A percentile compares a stretch with the other conserved stretches of the same genome.
phyloP scores from a whole-genome alignment of 495 filamentous ascomycete species.

The Talaromyces trachyspermus region DNA sequence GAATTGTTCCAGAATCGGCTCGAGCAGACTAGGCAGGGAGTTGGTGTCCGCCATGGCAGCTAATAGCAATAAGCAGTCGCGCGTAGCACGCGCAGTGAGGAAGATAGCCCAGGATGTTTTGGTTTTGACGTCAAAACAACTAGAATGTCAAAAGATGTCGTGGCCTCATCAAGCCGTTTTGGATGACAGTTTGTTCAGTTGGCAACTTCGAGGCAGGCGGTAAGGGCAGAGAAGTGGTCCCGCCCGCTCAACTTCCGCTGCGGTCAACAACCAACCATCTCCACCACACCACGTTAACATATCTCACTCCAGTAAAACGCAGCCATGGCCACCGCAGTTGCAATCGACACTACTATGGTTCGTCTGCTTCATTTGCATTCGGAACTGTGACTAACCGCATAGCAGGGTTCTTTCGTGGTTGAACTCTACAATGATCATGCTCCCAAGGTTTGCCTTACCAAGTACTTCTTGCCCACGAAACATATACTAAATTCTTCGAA shows the following conservation, averaged over 20 bases:
- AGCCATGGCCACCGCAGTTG: constrained; percentile 66
- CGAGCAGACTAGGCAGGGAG: constrained; percentile 40
- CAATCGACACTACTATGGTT: constrained; percentile 79
- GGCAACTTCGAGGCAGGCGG: no score
- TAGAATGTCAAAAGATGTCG: no score
- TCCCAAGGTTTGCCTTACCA: constrained; percentile 46
- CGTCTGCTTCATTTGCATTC: background rate
- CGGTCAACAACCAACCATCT: constrained; percentile 5
- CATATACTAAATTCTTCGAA: constrained; percentile 17
- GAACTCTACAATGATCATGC: constrained; percentile 85
- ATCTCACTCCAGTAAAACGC: background rate
- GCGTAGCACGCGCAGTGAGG: constrained; percentile 4
- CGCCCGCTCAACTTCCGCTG: constrained; percentile 8
- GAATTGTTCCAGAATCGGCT: constrained; percentile 43
- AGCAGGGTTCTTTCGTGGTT: constrained; percentile 69
- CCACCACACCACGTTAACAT: background rate
- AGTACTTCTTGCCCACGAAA: background rate
- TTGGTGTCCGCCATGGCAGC: constrained; percentile 35
- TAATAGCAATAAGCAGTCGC: background rate
- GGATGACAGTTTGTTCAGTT: no score
- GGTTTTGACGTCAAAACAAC: no score
- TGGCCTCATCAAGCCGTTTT: no score
- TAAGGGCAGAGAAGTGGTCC: no score
- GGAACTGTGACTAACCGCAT: constrained; percentile 14
- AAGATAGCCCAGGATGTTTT: no score